Conservation (phyloP, 148 eudicot genomes). For the Arbutus unedo region DNA sequence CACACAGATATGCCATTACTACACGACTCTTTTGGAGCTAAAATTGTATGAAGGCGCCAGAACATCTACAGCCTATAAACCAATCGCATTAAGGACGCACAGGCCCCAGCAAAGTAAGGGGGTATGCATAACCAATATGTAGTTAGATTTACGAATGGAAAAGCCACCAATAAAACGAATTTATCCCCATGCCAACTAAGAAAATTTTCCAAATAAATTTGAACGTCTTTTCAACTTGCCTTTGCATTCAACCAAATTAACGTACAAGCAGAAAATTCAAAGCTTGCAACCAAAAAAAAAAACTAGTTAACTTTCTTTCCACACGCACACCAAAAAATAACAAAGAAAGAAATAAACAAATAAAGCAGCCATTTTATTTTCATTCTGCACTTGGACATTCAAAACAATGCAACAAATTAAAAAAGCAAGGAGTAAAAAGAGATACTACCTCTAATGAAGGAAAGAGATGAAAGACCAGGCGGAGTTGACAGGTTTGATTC, state of each 20-base stretch:
- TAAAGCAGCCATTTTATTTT: not conserved
- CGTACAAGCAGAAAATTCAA: not conserved
- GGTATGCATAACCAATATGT: not conserved
- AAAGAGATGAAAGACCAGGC: slow-evolving; percentile 50
- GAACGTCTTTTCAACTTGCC: not conserved
- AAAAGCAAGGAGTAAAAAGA: not conserved
- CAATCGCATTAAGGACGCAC: not conserved
- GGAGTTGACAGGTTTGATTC: slow-evolving; percentile 40
- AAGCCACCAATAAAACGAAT: not conserved
- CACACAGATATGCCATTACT: not conserved
- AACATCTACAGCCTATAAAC: not conserved
- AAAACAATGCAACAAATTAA: not conserved
- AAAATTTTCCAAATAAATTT: not conserved
- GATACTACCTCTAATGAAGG: slow-evolving; percentile 62
- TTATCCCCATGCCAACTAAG: not conserved
- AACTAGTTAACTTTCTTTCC: not conserved
- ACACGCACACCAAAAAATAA: not conserved
- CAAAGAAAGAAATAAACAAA: not conserved
- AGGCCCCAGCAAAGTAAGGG: not conserved
- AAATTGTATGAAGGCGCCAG: not conserved
- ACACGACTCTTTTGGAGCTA: not conserved
- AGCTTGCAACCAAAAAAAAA: not conserved
- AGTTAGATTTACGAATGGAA: not conserved
- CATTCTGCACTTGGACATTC: too few species aligned
- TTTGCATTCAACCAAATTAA: not conserved